Base-by-base conservation (phyloP, 2,329 filamentous ascomycete genomes). In the Aspergillus melleus region DNA sequence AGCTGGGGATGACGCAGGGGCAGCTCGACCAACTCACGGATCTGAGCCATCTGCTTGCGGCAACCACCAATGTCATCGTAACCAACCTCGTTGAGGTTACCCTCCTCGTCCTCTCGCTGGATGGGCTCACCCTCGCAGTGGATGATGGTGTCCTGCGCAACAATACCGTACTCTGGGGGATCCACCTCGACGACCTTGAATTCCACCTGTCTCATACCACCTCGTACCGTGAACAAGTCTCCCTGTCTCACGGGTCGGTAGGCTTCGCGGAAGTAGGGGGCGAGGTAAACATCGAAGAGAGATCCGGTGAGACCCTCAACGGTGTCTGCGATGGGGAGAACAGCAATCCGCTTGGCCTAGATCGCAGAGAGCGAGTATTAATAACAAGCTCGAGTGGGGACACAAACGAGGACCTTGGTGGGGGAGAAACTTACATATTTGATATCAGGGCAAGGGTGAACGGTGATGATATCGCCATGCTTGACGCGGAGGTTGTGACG, bases 181-280 rank as follows among this genome's bases (percentile, higher is more conserved):
- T 99, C 95, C 52, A 99, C 93, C 81, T 99, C 95, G 52, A 99
- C 94, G 47, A 99, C 94, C 85, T 99, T 99, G 84, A 99, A 99
- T 76, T 99, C 95, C 39, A 99, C 95, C 80, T 97, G 94, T 78
- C 95, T 89, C 95, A 99, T 99, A 76, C 93, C 94, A 81, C 94
- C 95, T 73, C 95, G 90, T 63, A 95, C 92, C 77, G 93, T 97
- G 85, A 99, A 99, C 59, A 97, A 87, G 75, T 99, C 95, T 72
- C 95, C 95, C 84, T 98, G 95, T 76, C 93, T 90, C 63, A 99
- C 92, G 58, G 95, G 95, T 76, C 95, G 87, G 84, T 99, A 99
- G 65, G 95, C 94, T 85, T 99, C 95, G 72, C 94, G 92, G 89
- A 99, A 99, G 84, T 99, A 99, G 73, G 95, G 95, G 61, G 95